Evolutionary conservation across 202 grass and related monocot genomes (phyloP).

Genomic region (Schoenoplectus tabernaemontani): DNA sequence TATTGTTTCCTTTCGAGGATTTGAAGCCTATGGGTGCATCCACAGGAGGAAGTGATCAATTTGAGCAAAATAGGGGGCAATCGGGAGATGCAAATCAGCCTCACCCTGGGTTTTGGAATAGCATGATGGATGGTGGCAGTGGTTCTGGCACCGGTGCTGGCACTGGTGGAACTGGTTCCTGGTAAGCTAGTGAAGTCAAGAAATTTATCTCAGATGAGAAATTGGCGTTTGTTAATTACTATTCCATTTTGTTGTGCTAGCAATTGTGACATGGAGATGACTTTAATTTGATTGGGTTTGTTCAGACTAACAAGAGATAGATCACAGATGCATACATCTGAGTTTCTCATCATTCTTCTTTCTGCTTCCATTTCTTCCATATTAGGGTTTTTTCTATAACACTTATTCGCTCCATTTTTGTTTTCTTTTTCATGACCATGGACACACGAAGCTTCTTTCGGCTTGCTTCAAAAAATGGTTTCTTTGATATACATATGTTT

Average conservation of each 20-base stretch:
- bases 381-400: slow-evolving; percentile 4
- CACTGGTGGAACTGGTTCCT: slow-evolving; percentile 19
- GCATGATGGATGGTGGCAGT: slow-evolving; percentile 32
- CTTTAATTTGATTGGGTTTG: slow-evolving; percentile 22
- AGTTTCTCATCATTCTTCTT: neutral
- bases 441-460: slow-evolving; percentile 39
- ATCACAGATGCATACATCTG: slow-evolving; percentile 15
- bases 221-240: slow-evolving; percentile 16
- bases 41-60: slow-evolving; percentile 5
- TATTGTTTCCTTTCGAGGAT: slow-evolving; percentile 38
- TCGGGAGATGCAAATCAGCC: slow-evolving; percentile 15
- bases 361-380: slow-evolving; percentile 9
- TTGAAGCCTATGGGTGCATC: slow-evolving; percentile 24
- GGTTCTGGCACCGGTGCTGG: neutral
- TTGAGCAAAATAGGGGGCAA: slow-evolving; percentile 28
- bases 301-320: slow-evolving; percentile 25
- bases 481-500: neutral
- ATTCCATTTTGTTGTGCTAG: slow-evolving; percentile 19
- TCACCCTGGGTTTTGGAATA: slow-evolving; percentile 35
- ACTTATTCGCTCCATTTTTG: neutral
- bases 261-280: slow-evolving; percentile 21
- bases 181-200: slow-evolving; percentile 23
- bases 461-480: slow-evolving; percentile 31
- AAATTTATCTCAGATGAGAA: neutral
- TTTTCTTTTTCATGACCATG: slow-evolving; percentile 17